These are phyloP conservation scores for Colletotrichum euphorbiae DNA, from an alignment of 2,329 filamentous ascomycete genomes.

Conservation along the genomic window DNA sequence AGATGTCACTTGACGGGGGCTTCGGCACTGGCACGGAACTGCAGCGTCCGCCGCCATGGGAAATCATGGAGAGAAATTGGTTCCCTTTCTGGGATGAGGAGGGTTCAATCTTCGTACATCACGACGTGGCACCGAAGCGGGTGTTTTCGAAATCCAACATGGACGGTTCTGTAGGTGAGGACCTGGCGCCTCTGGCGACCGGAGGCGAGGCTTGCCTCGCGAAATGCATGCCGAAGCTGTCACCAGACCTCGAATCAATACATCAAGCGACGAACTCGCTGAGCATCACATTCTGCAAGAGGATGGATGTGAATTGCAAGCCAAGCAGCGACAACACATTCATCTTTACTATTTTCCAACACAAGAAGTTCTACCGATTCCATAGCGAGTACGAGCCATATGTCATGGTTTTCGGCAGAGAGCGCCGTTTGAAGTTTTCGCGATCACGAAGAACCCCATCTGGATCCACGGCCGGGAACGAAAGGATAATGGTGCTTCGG, in stretches of 20 bases:
- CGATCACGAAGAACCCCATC: conserved; percentile 61
- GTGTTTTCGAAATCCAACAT: conserved; percentile 58
- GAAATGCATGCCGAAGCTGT: conserved; percentile 56
- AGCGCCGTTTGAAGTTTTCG: conserved; percentile 63
- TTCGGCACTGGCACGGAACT: conserved; percentile 63
- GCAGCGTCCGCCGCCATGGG: conserved; percentile 59
- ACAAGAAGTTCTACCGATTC: conserved; percentile 61
- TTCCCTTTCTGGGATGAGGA: conserved; percentile 69
- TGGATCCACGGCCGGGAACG: conserved; percentile 65
- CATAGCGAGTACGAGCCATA: conserved; percentile 69
- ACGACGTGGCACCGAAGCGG: conserved; percentile 63
- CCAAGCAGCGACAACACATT: conserved; percentile 62
- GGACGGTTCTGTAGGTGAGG: conserved; percentile 59
- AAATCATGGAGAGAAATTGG: conserved; percentile 69
- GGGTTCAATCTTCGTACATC: conserved; percentile 61
- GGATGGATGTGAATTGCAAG: conserved; percentile 57
- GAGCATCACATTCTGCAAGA: conserved; percentile 64
- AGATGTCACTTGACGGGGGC: conserved; percentile 43
- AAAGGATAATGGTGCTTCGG: conserved; percentile 51
- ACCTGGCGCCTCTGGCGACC: conserved; percentile 55
- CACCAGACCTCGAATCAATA: conserved; percentile 56
- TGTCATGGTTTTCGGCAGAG: conserved; percentile 61
- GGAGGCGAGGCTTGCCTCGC: conserved; percentile 59
- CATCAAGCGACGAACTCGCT: conserved; percentile 72
- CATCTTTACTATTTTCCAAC: conserved; percentile 65